Conservation (phyloP, 1,284 basidiomycete species). For the Golubevia sp. region DNA sequence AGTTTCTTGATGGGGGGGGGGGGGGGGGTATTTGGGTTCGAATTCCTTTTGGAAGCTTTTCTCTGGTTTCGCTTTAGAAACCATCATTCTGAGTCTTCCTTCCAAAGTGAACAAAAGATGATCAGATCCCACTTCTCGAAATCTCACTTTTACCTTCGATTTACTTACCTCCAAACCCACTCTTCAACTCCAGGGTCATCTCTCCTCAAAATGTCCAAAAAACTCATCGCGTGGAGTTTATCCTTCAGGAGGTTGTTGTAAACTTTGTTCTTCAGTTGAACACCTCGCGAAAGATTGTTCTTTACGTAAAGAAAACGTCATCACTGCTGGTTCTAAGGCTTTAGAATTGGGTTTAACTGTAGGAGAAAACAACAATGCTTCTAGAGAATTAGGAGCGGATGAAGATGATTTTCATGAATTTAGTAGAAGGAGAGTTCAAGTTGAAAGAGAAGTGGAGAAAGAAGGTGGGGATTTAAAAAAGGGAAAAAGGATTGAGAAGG, state of each 20-base stretch:
- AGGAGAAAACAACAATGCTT: slow-evolving; percentile 62
- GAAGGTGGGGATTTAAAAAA: no score
- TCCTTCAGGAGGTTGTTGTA: slow-evolving; percentile 87
- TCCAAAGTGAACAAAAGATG: no score
- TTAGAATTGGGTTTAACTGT: slow-evolving; percentile 16
- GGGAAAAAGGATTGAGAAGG: neutral
- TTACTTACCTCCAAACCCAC: neutral
- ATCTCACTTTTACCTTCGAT: neutral
- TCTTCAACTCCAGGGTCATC: slow-evolving; percentile 69
- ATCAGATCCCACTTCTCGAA: no score
- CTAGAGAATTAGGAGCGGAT: slow-evolving; percentile 74
- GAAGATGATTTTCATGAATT: slow-evolving; percentile 90
- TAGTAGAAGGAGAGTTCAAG: slow-evolving; percentile 69
- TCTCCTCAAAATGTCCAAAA: slow-evolving; percentile 78
- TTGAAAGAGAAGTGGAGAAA: slow-evolving; percentile 71
- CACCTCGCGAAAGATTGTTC: slow-evolving; percentile 85
- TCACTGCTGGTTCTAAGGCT: neutral
- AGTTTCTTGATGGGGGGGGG: no score
- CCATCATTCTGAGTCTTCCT: no score
- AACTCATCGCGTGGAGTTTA: slow-evolving; percentile 83
- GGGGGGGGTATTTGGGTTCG: no score
- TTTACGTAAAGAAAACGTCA: slow-evolving; percentile 67
- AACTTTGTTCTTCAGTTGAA: slow-evolving; percentile 79
- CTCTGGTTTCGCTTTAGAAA: no score
- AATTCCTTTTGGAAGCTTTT: no score